phyloP scores from a whole-genome alignment of 2,329 filamentous ascomycete species.

The Sordariomycetes sp. region DNA sequence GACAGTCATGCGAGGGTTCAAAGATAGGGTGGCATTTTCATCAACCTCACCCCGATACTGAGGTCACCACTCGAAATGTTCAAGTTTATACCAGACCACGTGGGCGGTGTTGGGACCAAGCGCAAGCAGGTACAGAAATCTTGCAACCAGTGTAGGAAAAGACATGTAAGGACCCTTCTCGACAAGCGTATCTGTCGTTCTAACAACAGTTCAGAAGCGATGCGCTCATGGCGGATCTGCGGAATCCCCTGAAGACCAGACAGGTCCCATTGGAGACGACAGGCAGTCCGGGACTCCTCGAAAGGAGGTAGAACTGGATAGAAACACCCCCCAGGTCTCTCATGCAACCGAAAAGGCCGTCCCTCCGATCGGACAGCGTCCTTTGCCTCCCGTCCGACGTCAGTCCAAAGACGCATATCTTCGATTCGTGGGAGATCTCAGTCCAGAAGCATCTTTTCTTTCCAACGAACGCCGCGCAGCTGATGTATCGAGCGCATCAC shows the following conservation, averaged over 20 bases:
- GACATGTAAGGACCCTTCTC: constrained; percentile 6
- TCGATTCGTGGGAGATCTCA: constrained; percentile 12
- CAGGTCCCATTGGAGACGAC: neutral
- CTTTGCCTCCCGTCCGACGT: neutral
- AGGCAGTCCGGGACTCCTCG: neutral
- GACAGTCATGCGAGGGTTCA: too few species aligned
- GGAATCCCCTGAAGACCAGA: neutral
- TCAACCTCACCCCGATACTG: too few species aligned
- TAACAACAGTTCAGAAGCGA: neutral
- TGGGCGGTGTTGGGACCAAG: constrained; percentile 12
- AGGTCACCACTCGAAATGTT: constrained; percentile 4
- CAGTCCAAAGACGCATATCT: constrained; percentile 3
- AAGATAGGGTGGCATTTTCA: too few species aligned
- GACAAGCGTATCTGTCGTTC: neutral
- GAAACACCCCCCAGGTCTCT: too few species aligned
- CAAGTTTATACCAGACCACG: constrained; percentile 16
- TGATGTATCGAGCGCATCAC: constrained; percentile 1
- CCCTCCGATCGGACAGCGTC: constrained; percentile 9
- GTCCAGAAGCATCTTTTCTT: constrained; percentile 12
- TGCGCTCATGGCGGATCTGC: neutral
- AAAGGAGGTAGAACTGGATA: neutral
- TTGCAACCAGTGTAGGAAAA: constrained; percentile 6
- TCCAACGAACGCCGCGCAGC: constrained; percentile 2
- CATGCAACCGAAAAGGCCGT: constrained; percentile 7
- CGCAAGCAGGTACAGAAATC: constrained; percentile 7